A percentile compares a stretch with the other conserved stretches of the same genome.
Conservation (phyloP, 2,329 filamentous ascomycete species). For the Pseudogymnoascus sp. region DNA sequence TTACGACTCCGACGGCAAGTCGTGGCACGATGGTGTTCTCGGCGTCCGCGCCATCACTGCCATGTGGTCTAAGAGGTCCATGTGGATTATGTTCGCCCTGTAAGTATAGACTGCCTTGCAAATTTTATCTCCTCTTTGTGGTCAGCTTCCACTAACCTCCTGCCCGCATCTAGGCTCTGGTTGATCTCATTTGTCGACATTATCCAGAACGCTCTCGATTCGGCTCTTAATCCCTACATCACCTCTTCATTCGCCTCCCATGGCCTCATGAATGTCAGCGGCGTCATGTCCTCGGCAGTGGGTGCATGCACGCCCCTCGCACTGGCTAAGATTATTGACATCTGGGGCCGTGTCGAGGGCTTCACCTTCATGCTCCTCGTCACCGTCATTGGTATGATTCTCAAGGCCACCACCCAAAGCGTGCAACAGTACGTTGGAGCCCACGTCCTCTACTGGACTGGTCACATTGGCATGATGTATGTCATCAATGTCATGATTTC, state of each 20-base stretch:
- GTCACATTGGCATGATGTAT: constrained; percentile 33
- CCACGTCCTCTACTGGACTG: constrained; percentile 49
- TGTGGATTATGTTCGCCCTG: constrained; percentile 1
- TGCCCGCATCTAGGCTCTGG: background rate
- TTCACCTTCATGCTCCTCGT: constrained; percentile 31
- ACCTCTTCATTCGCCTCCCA: background rate
- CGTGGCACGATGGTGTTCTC: constrained; percentile 3
- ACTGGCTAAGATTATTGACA: constrained; percentile 39
- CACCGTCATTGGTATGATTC: constrained; percentile 42
- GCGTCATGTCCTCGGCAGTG: constrained; percentile 20
- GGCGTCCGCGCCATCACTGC: constrained; percentile 1
- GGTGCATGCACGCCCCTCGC: constrained; percentile 29
- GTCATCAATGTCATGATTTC: constrained; percentile 36
- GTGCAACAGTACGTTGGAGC: constrained; percentile 48
- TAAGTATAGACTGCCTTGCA: background rate
- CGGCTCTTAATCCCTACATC: background rate
- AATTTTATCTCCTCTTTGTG: background rate
- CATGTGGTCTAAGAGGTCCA: background rate
- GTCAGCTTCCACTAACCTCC: background rate
- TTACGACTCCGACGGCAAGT: background rate
- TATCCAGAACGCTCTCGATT: constrained; percentile 1
- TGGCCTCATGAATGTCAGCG: background rate
- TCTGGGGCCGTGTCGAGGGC: constrained; percentile 39
- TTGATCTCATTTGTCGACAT: constrained; percentile 7
- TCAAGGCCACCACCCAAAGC: constrained; percentile 54